These are phyloP conservation scores for Xylariaceae sp. DNA, from an alignment of 2,329 filamentous ascomycete genomes.

Conservation along the genomic window DNA sequence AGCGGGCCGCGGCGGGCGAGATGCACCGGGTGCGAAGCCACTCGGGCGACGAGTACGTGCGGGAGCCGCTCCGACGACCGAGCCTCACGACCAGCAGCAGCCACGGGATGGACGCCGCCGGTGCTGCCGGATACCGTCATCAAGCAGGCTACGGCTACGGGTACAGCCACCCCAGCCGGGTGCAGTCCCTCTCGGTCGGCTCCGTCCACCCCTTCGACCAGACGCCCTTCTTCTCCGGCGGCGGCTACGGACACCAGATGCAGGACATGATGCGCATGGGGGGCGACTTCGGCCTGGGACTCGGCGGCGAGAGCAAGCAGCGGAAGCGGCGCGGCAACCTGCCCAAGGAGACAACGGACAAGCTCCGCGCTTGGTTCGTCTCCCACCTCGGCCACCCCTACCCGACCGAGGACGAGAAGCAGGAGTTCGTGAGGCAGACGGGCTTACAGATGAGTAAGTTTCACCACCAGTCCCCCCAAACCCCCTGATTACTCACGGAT, in stretches of 20 bases:
- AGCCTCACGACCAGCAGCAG: slow-evolving; percentile 17
- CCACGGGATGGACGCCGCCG: slow-evolving; percentile 23
- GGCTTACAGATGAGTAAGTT: slow-evolving; percentile 71
- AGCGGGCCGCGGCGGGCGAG: slow-evolving; percentile 25
- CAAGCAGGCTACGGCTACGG: slow-evolving; percentile 27
- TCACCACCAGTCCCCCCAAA: too few species aligned
- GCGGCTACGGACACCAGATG: slow-evolving; percentile 32
- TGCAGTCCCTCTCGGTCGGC: slow-evolving; percentile 39
- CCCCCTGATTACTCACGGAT: too few species aligned
- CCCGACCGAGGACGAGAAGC: slow-evolving; percentile 81
- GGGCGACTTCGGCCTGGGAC: slow-evolving; percentile 30
- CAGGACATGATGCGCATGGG: slow-evolving; percentile 34
- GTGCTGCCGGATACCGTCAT: slow-evolving; percentile 24
- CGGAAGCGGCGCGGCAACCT: slow-evolving; percentile 72
- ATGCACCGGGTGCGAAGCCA: slow-evolving; percentile 25
- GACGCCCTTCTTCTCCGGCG: slow-evolving; percentile 33
- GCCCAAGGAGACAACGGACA: slow-evolving; percentile 82
- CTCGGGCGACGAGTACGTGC: slow-evolving; percentile 28
- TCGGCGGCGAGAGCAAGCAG: slow-evolving; percentile 40
- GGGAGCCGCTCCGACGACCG: slow-evolving; percentile 18
- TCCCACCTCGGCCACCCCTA: slow-evolving; percentile 75
- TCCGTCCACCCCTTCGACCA: slow-evolving; percentile 36
- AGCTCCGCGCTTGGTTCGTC: slow-evolving; percentile 72
- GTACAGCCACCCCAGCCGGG: slow-evolving; percentile 36
- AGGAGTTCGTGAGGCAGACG: slow-evolving; percentile 69